phyloP scores from a whole-genome alignment of 2,329 filamentous ascomycete genomes.

The Hymenoscyphus infarciens region DNA sequence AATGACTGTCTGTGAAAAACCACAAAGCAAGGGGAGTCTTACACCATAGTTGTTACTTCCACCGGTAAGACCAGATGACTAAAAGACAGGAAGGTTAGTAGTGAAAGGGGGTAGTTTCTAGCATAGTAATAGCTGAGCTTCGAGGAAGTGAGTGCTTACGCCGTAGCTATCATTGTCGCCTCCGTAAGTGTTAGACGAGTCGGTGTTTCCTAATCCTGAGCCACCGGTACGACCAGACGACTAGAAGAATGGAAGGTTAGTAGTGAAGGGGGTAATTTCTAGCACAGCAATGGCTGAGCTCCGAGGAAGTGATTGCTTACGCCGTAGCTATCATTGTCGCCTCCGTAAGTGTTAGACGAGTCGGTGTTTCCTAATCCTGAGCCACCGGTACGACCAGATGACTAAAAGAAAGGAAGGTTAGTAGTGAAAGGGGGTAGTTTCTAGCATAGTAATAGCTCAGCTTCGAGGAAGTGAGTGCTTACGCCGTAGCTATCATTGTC shows the following conservation, averaged over 20 bases:
- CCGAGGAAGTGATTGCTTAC: constrained; percentile 11
- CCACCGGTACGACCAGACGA: not conserved
- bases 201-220: constrained; percentile 19
- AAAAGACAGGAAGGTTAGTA: not conserved
- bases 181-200: constrained; percentile 21
- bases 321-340: constrained; percentile 23
- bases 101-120: not conserved
- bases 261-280: not conserved
- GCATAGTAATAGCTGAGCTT: not conserved
- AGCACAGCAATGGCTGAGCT: not conserved
- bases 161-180: constrained; percentile 24
- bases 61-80: not conserved
- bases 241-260: not conserved
- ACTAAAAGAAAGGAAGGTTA: not conserved
- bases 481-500: constrained; percentile 23
- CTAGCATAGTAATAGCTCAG: not conserved
- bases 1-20: not conserved
- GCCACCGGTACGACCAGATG: not conserved
- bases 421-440: not conserved
- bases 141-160: constrained; percentile 12
- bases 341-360: constrained; percentile 21
- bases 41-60: not conserved
- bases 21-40: not conserved
- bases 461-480: constrained; percentile 7
- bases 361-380: constrained; percentile 21